phyloP scores from a whole-genome alignment of 1,284 basidiomycete genomes.

The Apiotrichum domesticum region DNA sequence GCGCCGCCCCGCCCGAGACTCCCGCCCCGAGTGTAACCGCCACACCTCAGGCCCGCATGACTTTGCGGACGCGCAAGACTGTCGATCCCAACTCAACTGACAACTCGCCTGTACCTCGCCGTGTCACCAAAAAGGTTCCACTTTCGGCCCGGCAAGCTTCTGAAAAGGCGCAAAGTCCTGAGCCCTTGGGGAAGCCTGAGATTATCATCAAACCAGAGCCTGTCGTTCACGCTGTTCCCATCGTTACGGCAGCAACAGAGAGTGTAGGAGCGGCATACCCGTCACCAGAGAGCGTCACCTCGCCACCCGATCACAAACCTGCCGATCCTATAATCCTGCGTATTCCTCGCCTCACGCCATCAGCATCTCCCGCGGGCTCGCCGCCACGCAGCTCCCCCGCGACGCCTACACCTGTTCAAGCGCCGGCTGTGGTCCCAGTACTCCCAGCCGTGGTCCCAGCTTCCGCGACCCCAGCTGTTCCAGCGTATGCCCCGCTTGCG shows the following conservation, averaged over 20 bases:
- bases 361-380: background rate
- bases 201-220: background rate
- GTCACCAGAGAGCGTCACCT: background rate
- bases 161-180: background rate
- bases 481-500: too few relatives aligned
- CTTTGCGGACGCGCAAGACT: slow-evolving; percentile 11
- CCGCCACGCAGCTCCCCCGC: background rate
- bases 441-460: background rate
- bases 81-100: background rate
- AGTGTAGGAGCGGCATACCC: background rate
- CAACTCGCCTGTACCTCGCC: slow-evolving; percentile 4
- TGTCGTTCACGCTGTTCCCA: background rate
- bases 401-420: background rate
- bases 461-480: background rate
- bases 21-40: slow-evolving; percentile 9
- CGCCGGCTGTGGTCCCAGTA: too few relatives aligned
- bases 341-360: slow-evolving; percentile 8
- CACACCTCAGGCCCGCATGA: slow-evolving; percentile 18
- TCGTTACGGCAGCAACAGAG: background rate
- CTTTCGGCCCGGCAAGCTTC: too few relatives aligned
- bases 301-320: background rate
- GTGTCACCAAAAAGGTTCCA: background rate
- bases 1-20: slow-evolving; percentile 6
- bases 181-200: background rate
- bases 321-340: slow-evolving; percentile 7